phyloP scores from a whole-genome alignment of 2,329 filamentous ascomycete species.

The Aureobasidium uvarum region DNA sequence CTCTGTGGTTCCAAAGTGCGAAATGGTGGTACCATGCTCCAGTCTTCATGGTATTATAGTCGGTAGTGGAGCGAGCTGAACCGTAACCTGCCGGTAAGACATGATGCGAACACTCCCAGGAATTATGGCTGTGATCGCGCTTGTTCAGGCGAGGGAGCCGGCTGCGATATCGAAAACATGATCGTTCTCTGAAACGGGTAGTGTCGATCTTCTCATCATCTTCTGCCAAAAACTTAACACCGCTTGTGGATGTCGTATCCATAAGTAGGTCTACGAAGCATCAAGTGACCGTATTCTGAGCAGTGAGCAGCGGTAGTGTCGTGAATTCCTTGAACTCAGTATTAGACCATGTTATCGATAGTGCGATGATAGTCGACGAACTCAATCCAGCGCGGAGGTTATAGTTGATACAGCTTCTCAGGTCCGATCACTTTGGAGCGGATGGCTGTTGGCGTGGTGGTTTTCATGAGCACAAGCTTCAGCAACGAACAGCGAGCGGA shows the following conservation, averaged over 20 bases:
- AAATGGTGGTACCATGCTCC: too few relatives aligned
- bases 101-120: neutral
- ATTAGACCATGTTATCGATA: neutral
- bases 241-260: neutral
- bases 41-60: too few relatives aligned
- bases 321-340: neutral
- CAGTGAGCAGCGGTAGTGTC: neutral
- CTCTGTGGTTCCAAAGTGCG: too few relatives aligned
- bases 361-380: neutral
- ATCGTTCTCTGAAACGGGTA: too few relatives aligned
- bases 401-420: neutral
- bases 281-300: neutral
- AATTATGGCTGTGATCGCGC: neutral
- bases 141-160: neutral
- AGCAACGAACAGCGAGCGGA: neutral
- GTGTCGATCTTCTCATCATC: too few relatives aligned
- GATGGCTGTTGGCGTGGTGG: neutral
- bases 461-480: neutral
- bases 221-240: too few relatives aligned
- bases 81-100: neutral
- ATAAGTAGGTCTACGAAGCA: neutral
- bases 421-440: neutral
- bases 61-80: neutral
- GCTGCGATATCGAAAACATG: too few relatives aligned
- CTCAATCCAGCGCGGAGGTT: neutral